Percentiles rank a stretch among this genome's conserved stretches.
These are phyloP conservation scores for Monosporascus sp. DNA, from an alignment of 2,329 filamentous ascomycete species.

Conservation along the genomic window DNA sequence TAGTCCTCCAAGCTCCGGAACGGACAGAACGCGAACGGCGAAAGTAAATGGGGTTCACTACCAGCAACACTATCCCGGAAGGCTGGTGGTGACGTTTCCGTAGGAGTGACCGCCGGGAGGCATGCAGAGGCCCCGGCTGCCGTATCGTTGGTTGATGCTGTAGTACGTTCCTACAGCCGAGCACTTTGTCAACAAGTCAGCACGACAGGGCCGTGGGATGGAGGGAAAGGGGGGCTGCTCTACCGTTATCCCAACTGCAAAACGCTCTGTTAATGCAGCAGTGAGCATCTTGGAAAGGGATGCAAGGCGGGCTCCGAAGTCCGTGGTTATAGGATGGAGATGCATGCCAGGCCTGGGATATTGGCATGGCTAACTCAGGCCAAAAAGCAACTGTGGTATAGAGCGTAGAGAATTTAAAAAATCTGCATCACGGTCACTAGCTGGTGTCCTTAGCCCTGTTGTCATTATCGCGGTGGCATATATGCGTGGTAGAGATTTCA, in stretches of 20 bases:
- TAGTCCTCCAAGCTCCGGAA: no score
- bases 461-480: no score
- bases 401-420: neutral
- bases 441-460: no score
- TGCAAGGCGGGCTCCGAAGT: neutral
- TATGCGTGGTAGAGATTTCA: no score
- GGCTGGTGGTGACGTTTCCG: slow-evolving; percentile 10
- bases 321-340: neutral
- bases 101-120: slow-evolving; percentile 13
- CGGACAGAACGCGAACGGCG: neutral
- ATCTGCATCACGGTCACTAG: no score
- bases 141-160: slow-evolving; percentile 10
- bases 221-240: slow-evolving; percentile 8
- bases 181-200: neutral
- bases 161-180: slow-evolving; percentile 16
- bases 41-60: neutral
- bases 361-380: neutral
- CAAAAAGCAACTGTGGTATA: neutral
- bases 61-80: slow-evolving; percentile 18
- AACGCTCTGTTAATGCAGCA: neutral
- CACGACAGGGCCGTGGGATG: neutral
- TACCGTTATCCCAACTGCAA: neutral
- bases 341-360: neutral
- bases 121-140: slow-evolving; percentile 6
- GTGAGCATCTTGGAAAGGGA: neutral